A percentile compares a stretch with the other conserved stretches of the same genome.
Conservation (phyloP, 108 stramenopile species). For the Aurantiochytrium sp. region DNA sequence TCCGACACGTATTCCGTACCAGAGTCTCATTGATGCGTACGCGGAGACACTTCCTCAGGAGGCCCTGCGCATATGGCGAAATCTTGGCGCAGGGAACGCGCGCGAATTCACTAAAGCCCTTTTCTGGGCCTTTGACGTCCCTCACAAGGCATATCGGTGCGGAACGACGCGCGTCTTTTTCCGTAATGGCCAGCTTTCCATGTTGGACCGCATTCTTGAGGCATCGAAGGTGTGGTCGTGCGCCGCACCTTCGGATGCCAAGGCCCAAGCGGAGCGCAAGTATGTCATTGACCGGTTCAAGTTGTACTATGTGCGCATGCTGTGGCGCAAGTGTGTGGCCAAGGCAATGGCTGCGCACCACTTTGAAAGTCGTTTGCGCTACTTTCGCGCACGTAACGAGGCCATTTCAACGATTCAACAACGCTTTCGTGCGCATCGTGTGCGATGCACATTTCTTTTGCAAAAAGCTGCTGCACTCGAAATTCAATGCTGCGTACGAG, state of each 20-base stretch:
- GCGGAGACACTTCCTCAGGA: background rate
- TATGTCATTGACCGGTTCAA: background rate
- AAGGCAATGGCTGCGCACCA: background rate
- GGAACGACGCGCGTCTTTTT: background rate
- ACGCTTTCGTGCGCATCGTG: background rate
- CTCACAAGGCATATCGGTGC: background rate
- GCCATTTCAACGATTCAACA: background rate
- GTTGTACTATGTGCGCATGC: background rate
- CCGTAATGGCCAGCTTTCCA: background rate
- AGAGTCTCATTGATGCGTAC: background rate
- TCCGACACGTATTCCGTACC: background rate
- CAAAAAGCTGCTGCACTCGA: background rate
- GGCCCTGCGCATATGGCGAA: background rate
- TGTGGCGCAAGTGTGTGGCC: background rate
- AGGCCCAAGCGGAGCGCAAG: constrained; percentile 3
- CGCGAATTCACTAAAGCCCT: constrained; percentile 5
- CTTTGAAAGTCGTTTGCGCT: background rate
- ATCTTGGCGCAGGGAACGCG: background rate
- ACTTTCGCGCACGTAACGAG: background rate
- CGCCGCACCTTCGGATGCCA: background rate
- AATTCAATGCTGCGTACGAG: background rate
- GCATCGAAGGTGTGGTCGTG: background rate
- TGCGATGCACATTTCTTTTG: background rate
- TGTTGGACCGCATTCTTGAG: constrained; percentile 8
- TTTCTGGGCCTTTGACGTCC: constrained; percentile 6